Evolutionary conservation across 2,329 filamentous ascomycete genomes (phyloP), one percentile per base, ranked within the genome.

Genomic region (Xylariaceae sp.): DNA sequence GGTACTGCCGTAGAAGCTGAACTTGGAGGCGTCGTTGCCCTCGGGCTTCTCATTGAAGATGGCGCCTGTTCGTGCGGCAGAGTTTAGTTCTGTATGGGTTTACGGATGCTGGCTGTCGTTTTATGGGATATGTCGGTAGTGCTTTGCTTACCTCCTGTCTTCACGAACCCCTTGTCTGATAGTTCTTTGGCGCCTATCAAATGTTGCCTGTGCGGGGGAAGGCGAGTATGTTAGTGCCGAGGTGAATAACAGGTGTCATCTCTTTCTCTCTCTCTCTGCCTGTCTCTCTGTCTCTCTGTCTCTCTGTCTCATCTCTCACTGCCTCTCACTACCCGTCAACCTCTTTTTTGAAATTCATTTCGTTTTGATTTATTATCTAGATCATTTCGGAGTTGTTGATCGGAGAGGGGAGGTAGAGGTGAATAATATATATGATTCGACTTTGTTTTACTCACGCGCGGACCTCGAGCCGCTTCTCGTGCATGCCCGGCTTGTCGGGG

Each of bases 1-100:
- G 19, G 84, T 81, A 68, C 86, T 90, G 42, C 89, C 90, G 60
- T 83, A 81, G 73, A 94, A 90, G 67, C 87, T 83, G 47, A 61
- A 80, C 26, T 78, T 80, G 3, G 74, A 71, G 7, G 77, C 69
- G 50, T 80, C 73, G 29, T 86, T 78, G 55, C 86, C 81, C 4
- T 80, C 75, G 35, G 88, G 86, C 37, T 87, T 76, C 6, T 82
- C 78, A 42, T 87, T 79, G 6, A 92, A 74, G 50, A 86, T 74
- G 27, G 86, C 87, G 42, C 88, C 88, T 68, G 29, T 54, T 30
- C 43, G 8, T 31, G 32, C 26, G 7, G n/a, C 8, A 5, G 19
- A 19, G 37, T 47, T 39, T 41, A 30, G 34, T 4, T 40, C 26
- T n/a, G 43, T 32, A 19, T 12, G 7, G 2, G 6, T 9, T 4